Conservation (phyloP, 495 filamentous ascomycete species). For the Aspergillus nanangensis region DNA sequence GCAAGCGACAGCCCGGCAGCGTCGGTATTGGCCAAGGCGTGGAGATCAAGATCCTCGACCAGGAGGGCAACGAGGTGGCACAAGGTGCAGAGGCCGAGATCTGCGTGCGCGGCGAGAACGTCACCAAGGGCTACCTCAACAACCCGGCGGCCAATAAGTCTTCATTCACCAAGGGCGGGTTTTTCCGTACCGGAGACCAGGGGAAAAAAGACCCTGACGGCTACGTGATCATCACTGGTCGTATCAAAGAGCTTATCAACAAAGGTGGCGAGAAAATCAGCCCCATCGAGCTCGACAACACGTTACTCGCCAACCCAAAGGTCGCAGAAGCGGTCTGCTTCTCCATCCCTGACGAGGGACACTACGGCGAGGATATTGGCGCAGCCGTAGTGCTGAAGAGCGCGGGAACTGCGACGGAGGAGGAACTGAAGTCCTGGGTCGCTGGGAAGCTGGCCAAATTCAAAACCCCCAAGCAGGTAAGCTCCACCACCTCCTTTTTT, state of each 20-base stretch:
- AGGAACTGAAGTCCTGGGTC: conserved; percentile 64
- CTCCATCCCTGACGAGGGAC: conserved; percentile 48
- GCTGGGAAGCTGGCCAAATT: conserved; percentile 67
- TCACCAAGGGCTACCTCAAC: conserved; percentile 79
- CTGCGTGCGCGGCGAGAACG: conserved; percentile 72
- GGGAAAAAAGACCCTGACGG: conserved; percentile 69
- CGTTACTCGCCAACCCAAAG: conserved; percentile 60
- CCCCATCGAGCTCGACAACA: conserved; percentile 81
- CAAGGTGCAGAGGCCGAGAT: conserved; percentile 71
- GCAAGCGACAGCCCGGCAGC: conserved; percentile 67
- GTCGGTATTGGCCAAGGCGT: conserved; percentile 80
- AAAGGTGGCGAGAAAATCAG: conserved; percentile 81
- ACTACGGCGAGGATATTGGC: conserved; percentile 76
- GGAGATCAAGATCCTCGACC: conserved; percentile 70
- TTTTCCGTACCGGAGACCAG: conserved; percentile 83
- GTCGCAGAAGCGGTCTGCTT: conserved; percentile 78
- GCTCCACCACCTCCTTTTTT: conserved; percentile 6
- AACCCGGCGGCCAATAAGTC: conserved; percentile 66
- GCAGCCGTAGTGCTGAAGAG: conserved; percentile 71
- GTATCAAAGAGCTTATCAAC: conserved; percentile 84
- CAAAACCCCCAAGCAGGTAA: conserved; percentile 80
- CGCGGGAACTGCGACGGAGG: conserved; percentile 44
- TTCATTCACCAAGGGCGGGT: conserved; percentile 65
- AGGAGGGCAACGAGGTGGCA: conserved; percentile 54
- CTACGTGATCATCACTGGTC: conserved; percentile 71